Evolutionary conservation across 2,329 filamentous ascomycete genomes (phyloP).

Genomic region (Ascochyta koolunga): DNA sequence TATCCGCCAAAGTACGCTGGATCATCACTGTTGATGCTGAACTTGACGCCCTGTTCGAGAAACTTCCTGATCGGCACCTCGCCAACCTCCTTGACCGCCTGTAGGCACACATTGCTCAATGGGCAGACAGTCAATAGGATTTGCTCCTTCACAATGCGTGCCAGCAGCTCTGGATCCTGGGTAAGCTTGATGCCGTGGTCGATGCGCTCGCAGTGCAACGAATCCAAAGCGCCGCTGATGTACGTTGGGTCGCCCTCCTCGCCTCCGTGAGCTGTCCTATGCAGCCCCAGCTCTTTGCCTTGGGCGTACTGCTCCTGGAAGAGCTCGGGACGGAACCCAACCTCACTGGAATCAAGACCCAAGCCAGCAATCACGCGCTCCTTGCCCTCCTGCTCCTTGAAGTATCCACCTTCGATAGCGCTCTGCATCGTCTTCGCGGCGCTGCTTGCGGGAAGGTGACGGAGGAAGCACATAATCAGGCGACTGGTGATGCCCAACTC

Average conservation of each 20-base stretch:
- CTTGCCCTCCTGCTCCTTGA: slow-evolving; percentile 54
- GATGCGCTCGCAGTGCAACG: slow-evolving; percentile 68
- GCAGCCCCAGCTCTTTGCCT: slow-evolving; percentile 60
- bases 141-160: slow-evolving; percentile 61
- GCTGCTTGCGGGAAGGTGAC: slow-evolving; percentile 69
- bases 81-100: slow-evolving; percentile 53
- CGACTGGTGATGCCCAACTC: slow-evolving; percentile 70
- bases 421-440: slow-evolving; percentile 48
- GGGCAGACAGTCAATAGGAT: slow-evolving; percentile 75
- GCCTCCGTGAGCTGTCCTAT: slow-evolving; percentile 75
- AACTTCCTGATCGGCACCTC: slow-evolving; percentile 66
- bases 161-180: slow-evolving; percentile 64
- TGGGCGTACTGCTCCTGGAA: slow-evolving; percentile 68
- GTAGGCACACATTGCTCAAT: slow-evolving; percentile 72
- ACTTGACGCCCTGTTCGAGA: slow-evolving; percentile 67
- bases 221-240: slow-evolving; percentile 67
- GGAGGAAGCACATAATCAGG: slow-evolving; percentile 74
- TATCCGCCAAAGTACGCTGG: slow-evolving; percentile 69
- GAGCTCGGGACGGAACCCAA: slow-evolving; percentile 53
- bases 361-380: slow-evolving; percentile 63
- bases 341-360: slow-evolving; percentile 69
- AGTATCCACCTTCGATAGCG: slow-evolving; percentile 52
- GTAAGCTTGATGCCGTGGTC: slow-evolving; percentile 75
- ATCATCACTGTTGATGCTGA: slow-evolving; percentile 69
- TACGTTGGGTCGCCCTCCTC: slow-evolving; percentile 75